Evolutionary conservation across 1,139 yeast genomes (phyloP).

Genomic region (Pneumocystis murina): DNA sequence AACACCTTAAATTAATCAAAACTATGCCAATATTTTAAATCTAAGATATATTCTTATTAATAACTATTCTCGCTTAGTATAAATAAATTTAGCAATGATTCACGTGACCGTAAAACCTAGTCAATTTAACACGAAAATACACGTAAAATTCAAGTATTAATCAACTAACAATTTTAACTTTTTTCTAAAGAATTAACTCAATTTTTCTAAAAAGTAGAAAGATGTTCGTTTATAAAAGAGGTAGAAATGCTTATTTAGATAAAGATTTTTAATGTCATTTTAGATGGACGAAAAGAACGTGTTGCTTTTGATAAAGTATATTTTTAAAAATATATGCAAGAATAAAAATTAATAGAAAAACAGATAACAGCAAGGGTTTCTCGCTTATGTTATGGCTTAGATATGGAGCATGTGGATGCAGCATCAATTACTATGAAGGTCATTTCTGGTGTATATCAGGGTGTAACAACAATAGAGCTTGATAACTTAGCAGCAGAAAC

Average conservation of each 20-base stretch:
- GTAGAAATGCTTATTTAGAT: constrained; percentile 11
- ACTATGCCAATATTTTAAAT: too few species aligned
- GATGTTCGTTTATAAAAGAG: constrained; percentile 44
- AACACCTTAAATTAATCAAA: too few species aligned
- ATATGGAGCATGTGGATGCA: constrained; percentile 70
- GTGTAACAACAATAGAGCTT: constrained; percentile 86
- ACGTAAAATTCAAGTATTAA: background rate
- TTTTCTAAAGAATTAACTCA: background rate
- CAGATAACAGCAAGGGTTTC: constrained; percentile 47
- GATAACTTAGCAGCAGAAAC: constrained; percentile 93
- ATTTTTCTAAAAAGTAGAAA: background rate
- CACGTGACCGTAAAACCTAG: too few species aligned
- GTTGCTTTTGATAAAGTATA: constrained; percentile 54
- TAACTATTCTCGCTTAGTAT: too few species aligned
- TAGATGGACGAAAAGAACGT: constrained; percentile 67
- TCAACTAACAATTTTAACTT: background rate
- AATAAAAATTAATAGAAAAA: background rate
- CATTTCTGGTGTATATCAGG: constrained; percentile 83
- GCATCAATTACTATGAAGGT: constrained; percentile 80
- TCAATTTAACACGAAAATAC: background rate
- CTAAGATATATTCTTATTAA: too few species aligned
- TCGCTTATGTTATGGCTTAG: constrained; percentile 68
- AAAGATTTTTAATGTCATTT: background rate
- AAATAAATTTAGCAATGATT: too few species aligned
- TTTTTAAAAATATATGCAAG: background rate